Percentiles rank a stretch among this genome's conserved stretches.
Evolutionary conservation across 768 basidiomycete genomes (phyloP).

Genomic region (Ephemerocybe angulata): DNA sequence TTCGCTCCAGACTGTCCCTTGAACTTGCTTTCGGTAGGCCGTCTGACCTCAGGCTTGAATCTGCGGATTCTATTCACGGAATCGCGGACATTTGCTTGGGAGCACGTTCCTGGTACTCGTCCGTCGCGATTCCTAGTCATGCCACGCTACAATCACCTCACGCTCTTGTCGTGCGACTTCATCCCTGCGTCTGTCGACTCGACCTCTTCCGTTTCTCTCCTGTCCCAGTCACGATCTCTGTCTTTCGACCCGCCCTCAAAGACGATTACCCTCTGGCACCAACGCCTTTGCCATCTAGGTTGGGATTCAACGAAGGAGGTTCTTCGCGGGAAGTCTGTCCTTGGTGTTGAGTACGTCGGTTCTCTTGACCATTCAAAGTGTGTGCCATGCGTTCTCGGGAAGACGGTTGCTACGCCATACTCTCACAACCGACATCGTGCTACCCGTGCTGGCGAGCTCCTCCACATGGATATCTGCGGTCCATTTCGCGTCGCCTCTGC

Average conservation of each 20-base stretch:
- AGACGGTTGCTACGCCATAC: neutral
- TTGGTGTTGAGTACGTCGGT: conserved; percentile 7
- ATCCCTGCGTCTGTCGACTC: neutral
- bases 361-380: neutral
- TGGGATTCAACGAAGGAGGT: conserved; percentile 15
- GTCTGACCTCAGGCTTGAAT: conserved; percentile 11
- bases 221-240: neutral
- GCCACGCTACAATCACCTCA: neutral
- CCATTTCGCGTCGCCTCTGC: conserved; percentile 19
- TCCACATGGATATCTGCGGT: conserved; percentile 25
- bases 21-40: conserved; percentile 21
- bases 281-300: conserved; percentile 21
- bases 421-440: conserved; percentile 8
- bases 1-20: conserved; percentile 21
- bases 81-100: neutral
- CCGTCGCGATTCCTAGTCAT: neutral
- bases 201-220: neutral
- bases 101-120: neutral
- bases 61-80: neutral
- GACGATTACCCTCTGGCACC: conserved; percentile 20
- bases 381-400: neutral
- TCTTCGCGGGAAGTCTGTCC: conserved; percentile 14
- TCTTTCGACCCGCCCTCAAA: neutral
- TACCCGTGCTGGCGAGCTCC: conserved; percentile 12
- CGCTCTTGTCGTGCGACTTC: neutral